phyloP scores from a whole-genome alignment of 2,329 filamentous ascomycete species.

The Cladophialophora bantiana region DNA sequence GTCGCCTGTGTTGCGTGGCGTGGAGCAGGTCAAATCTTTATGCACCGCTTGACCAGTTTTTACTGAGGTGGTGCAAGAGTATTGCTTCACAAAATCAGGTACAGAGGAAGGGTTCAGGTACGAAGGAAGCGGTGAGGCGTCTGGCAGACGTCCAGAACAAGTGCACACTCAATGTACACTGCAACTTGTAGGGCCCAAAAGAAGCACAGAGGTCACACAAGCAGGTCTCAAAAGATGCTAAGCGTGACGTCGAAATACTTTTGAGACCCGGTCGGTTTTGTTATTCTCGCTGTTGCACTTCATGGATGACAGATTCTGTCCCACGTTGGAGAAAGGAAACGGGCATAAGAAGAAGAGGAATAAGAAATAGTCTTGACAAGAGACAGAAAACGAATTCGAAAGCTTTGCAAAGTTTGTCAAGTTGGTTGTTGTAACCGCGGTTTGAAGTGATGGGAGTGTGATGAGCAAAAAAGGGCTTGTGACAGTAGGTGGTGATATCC shows the following conservation, averaged over 20 bases:
- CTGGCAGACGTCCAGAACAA: conserved; percentile 24
- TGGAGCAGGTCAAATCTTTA: conserved; percentile 28
- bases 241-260: conserved; percentile 40
- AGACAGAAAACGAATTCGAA: conserved; percentile 17
- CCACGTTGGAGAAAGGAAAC: conserved; percentile 30
- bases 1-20: conserved; percentile 27
- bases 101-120: conserved; percentile 24
- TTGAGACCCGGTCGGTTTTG: conserved; percentile 32
- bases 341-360: conserved; percentile 27
- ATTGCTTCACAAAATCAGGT: conserved; percentile 24
- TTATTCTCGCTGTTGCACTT: conserved; percentile 33
- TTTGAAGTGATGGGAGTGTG: conserved; percentile 30
- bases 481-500: conserved; percentile 24
- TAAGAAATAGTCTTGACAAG: conserved; percentile 7
- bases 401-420: background rate
- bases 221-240: conserved; percentile 28
- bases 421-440: conserved; percentile 23
- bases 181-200: conserved; percentile 23
- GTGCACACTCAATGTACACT: conserved; percentile 24
- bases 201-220: conserved; percentile 36
- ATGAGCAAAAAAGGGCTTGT: conserved; percentile 23
- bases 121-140: conserved; percentile 32
- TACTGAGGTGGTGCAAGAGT: conserved; percentile 18
- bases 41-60: conserved; percentile 15
- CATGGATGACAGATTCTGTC: conserved; percentile 38